phyloP scores from a whole-genome alignment of 192 early-diverging fungal species.

The Linderina pennispora region DNA sequence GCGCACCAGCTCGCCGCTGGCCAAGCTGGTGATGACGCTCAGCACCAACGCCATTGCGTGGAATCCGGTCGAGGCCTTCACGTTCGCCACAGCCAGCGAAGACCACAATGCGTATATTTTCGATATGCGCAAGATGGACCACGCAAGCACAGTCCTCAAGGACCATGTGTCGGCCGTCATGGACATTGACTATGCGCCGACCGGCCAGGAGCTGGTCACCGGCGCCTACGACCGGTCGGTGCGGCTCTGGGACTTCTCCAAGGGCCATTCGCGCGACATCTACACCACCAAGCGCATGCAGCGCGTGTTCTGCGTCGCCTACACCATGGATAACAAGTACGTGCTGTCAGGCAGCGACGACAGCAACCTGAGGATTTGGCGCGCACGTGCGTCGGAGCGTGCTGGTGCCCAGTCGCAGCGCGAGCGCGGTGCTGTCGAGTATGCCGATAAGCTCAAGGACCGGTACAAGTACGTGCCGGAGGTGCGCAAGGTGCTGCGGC shows the following conservation, averaged over 20 bases:
- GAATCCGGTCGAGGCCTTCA: slow-evolving; percentile 99
- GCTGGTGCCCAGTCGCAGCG: slow-evolving; percentile 66
- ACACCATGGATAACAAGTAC: slow-evolving; percentile 91
- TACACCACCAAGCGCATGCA: slow-evolving; percentile 99
- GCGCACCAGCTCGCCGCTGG: slow-evolving; percentile 78
- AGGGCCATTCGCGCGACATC: slow-evolving; percentile 82
- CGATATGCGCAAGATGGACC: slow-evolving; percentile 94
- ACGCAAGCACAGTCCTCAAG: slow-evolving; percentile 80
- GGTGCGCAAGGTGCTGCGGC: slow-evolving; percentile 78
- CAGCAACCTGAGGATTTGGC: slow-evolving; percentile 97
- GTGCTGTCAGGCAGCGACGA: slow-evolving; percentile 96
- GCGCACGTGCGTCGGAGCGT: slow-evolving; percentile 87
- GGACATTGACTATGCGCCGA: slow-evolving; percentile 97
- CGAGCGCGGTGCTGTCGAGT: slow-evolving; percentile 73
- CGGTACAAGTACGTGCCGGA: slow-evolving; percentile 89
- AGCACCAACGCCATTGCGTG: slow-evolving; percentile 94
- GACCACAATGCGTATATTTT: slow-evolving; percentile 97
- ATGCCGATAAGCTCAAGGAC: slow-evolving; percentile 85
- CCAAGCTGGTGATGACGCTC: slow-evolving; percentile 78
- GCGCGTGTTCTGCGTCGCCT: slow-evolving; percentile 87
- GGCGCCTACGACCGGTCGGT: slow-evolving; percentile 94
- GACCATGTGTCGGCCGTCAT: slow-evolving; percentile 97
- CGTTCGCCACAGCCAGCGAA: slow-evolving; percentile 91
- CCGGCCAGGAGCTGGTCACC: slow-evolving; percentile 92
- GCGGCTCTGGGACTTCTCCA: slow-evolving; percentile 74